Evolutionary conservation across 2,329 filamentous ascomycete genomes (phyloP).

Genomic region (Ceratocystis papillata): DNA sequence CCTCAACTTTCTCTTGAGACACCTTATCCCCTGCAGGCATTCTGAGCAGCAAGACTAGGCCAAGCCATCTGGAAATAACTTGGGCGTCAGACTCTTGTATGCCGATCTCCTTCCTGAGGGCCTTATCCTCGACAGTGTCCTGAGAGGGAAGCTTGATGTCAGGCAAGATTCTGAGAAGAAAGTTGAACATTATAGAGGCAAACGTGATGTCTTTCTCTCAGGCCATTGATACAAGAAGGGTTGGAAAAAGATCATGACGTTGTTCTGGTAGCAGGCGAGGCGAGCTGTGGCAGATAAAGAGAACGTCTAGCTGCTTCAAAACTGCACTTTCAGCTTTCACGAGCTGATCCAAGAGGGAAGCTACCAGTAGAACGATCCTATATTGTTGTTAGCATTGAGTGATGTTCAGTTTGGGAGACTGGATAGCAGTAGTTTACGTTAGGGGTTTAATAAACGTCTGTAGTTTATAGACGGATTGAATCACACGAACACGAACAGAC

Average conservation of each 20-base stretch:
- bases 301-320: conserved; percentile 76
- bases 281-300: conserved; percentile 76
- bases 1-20: conserved; percentile 5
- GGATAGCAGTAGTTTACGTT: conserved; percentile 33
- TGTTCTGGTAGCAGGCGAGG: conserved; percentile 44
- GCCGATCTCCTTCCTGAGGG: conserved; percentile 54
- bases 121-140: conserved; percentile 65
- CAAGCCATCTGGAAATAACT: conserved; percentile 65
- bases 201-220: conserved; percentile 40
- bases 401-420: neutral
- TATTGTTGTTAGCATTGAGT: conserved; percentile 8
- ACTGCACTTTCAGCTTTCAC: conserved; percentile 62
- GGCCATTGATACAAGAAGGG: conserved; percentile 55
- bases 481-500: conserved; percentile 65
- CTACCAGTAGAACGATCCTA: conserved; percentile 69
- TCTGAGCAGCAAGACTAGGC: conserved; percentile 59
- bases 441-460: conserved; percentile 45
- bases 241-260: conserved; percentile 60
- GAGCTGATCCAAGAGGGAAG: conserved; percentile 78
- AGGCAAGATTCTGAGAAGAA: conserved; percentile 66
- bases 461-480: conserved; percentile 42
- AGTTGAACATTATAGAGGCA: conserved; percentile 55
- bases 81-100: conserved; percentile 58
- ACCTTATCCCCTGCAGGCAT: conserved; percentile 26
- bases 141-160: conserved; percentile 61